Conservation (phyloP, 2,329 filamentous ascomycete genomes). For the Fusarium tanahbumbuense region DNA sequence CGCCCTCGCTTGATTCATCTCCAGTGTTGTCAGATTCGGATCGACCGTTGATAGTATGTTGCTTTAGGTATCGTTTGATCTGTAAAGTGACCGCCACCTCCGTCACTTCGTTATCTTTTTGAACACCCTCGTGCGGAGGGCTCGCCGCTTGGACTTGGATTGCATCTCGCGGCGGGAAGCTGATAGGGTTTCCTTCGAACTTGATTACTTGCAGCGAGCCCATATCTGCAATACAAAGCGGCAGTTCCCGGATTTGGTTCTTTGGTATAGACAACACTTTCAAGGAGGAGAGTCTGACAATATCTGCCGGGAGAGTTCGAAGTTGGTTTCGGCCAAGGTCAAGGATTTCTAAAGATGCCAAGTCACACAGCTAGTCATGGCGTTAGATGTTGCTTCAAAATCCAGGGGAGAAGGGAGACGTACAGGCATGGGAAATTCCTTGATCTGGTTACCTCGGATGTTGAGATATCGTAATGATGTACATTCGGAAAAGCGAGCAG, state of each 20-base stretch:
- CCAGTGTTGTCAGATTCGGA: slow-evolving; percentile 67
- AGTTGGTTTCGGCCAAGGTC: slow-evolving; percentile 93
- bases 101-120: slow-evolving; percentile 70
- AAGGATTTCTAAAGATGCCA: slow-evolving; percentile 89
- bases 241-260: slow-evolving; percentile 87
- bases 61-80: slow-evolving; percentile 70
- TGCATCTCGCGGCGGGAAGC: slow-evolving; percentile 79
- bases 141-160: slow-evolving; percentile 68
- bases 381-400: slow-evolving; percentile 40
- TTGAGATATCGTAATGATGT: slow-evolving; percentile 83
- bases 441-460: slow-evolving; percentile 79
- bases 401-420: slow-evolving; percentile 29
- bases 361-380: slow-evolving; percentile 77
- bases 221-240: slow-evolving; percentile 88
- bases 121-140: slow-evolving; percentile 65
- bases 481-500: slow-evolving; percentile 78
- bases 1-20: slow-evolving; percentile 76
- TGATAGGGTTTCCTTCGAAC: slow-evolving; percentile 87
- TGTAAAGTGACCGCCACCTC: slow-evolving; percentile 70
- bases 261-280: slow-evolving; percentile 90
- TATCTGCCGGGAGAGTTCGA: slow-evolving; percentile 78
- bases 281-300: slow-evolving; percentile 82
- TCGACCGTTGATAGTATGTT: slow-evolving; percentile 63
- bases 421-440: slow-evolving; percentile 69
- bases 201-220: slow-evolving; percentile 88